These are phyloP conservation scores for Onygena corvina DNA, from an alignment of 2,329 filamentous ascomycete genomes.

Conservation along the genomic window DNA sequence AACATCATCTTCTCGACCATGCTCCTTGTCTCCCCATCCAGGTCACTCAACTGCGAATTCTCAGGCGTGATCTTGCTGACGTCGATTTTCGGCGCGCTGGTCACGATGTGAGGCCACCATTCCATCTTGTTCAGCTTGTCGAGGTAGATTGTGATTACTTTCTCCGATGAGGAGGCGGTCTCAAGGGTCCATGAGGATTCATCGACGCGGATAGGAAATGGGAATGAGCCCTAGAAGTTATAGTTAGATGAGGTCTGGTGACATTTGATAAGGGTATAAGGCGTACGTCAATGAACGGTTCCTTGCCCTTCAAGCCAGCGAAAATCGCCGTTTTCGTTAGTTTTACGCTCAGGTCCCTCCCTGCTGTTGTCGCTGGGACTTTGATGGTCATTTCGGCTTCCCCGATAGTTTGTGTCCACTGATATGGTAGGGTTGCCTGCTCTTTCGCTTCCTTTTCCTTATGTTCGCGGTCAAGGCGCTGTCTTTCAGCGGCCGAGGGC, in stretches of 20 bases:
- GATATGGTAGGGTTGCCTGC: constrained; percentile 86
- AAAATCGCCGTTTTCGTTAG: constrained; percentile 67
- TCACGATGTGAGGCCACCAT: constrained; percentile 95
- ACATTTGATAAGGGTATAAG: neutral
- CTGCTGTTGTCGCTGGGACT: constrained; percentile 74
- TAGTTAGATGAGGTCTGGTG: neutral
- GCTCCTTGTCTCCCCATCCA: constrained; percentile 84
- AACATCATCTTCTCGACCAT: constrained; percentile 99
- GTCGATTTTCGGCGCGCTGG: constrained; percentile 77
- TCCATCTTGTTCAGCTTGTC: constrained; percentile 96
- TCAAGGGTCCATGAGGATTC: constrained; percentile 93
- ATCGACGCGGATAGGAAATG: constrained; percentile 65
- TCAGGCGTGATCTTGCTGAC: constrained; percentile 90
- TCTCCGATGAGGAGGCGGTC: constrained; percentile 45
- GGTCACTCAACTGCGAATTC: constrained; percentile 76
- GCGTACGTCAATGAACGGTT: constrained; percentile 65
- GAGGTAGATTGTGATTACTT: constrained; percentile 77
- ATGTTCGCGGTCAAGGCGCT: constrained; percentile 43
- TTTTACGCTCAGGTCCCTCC: constrained; percentile 67
- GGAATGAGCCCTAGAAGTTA: constrained; percentile 59
- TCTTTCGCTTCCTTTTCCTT: constrained; percentile 68
- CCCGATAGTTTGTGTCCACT: constrained; percentile 86
- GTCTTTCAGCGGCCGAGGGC: constrained; percentile 36
- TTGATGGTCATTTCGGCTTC: constrained; percentile 71
- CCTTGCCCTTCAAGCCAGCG: constrained; percentile 78